Base-by-base conservation (phyloP, 2,329 filamentous ascomycete species). In the Davidsoniella eucalypti region DNA sequence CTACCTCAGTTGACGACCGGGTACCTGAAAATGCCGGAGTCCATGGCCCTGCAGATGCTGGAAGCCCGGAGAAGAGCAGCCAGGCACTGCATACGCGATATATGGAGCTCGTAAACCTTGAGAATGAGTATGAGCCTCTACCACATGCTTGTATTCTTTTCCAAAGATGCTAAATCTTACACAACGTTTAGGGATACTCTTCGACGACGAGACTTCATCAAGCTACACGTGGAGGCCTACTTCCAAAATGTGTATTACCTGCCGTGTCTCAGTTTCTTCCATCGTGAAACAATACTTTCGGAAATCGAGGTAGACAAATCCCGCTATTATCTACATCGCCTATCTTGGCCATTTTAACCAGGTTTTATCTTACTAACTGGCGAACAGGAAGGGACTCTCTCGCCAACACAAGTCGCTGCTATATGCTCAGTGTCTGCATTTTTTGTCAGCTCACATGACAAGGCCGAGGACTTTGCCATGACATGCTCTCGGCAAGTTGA, bases 401-500 rank as follows among this genome's bases (percentile, higher is more conserved):
- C 61, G 16, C 61, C 64, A 1, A 57, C 62, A 41, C 58, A 61
- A 1, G 66, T 62, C 16, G 63, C 65, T 2, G 64, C 61, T n/a
- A 58, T 69, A 9, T 67, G 65, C 48, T 61, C 65, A 6, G 59
- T 67, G 4, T 60, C 63, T 0, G 61, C 61, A 29, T 58, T 64
- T 26, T 63, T 67, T 40, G 58, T 67, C 29, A 61, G 62, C 36
- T 60, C 64, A 0, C 57, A 60, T 14, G 56, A 60, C 7, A 57
- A 57, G 2, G 61, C 61, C 3, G 59, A 60, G 7, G 63, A 63
- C 6, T 66, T 68, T 51, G 61, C 63, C 4, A 58, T 59, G 45
- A 64, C 59, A 45, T 69, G 65, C 54, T 63, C 60, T 50, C 61
- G 64, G 14, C 58, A 64, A 47, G 62, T 68, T 36, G 66, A 69